Conservation (phyloP, 2,329 filamentous ascomycete species). For the Sphaerostilbella broomeana region DNA sequence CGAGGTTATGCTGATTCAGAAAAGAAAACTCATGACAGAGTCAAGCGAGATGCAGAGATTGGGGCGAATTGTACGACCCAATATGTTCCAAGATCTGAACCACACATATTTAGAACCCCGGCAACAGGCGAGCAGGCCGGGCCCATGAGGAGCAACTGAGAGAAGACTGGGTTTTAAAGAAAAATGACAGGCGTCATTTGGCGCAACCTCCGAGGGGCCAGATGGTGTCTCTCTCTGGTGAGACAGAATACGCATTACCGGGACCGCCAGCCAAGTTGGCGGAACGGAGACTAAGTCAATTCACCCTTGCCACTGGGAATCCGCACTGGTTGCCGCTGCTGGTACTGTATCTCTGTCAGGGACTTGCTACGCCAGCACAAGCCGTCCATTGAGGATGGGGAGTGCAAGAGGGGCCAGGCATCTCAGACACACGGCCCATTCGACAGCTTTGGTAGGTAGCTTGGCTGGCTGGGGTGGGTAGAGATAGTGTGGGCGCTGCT, state of each 20-base stretch:
- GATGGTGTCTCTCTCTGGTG: conserved; percentile 15
- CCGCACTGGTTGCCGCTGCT: conserved; percentile 18
- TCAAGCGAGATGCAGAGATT: conserved; percentile 25
- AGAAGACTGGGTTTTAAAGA: conserved; percentile 10
- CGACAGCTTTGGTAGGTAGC: too few species aligned
- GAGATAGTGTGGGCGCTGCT: too few species aligned
- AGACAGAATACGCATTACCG: conserved; percentile 17
- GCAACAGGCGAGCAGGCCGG: conserved; percentile 25
- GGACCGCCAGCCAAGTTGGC: conserved; percentile 28
- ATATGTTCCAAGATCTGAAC: conserved; percentile 31
- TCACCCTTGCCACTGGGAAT: too few species aligned
- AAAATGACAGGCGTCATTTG: conserved; percentile 11
- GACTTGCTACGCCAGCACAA: conserved; percentile 25
- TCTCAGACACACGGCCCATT: conserved; percentile 22
- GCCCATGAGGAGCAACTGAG: conserved; percentile 4
- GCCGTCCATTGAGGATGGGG: conserved; percentile 24
- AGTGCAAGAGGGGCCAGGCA: conserved; percentile 18
- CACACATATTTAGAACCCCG: conserved; percentile 30
- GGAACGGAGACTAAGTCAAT: too few species aligned
- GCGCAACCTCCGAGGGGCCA: conserved; percentile 15
- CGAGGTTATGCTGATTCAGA: conserved; percentile 9
- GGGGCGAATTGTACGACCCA: conserved; percentile 29
- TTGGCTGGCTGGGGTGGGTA: too few species aligned
- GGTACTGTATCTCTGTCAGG: too few species aligned
- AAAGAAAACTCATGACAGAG: conserved; percentile 8